phyloP scores from a whole-genome alignment of 2,329 filamentous ascomycete genomes.

The Botrytis aclada region DNA sequence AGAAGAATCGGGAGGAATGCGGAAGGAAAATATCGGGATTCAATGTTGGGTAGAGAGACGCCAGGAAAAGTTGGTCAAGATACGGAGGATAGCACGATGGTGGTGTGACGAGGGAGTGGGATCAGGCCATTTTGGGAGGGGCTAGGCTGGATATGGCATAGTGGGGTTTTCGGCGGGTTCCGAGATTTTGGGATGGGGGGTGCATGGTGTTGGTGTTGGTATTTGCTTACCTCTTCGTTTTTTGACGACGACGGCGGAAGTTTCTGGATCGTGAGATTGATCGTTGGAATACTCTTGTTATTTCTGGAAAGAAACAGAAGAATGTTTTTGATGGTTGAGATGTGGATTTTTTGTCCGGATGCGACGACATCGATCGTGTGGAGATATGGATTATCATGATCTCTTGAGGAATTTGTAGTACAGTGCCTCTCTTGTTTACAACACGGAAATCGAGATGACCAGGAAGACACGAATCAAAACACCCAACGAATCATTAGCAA shows the following conservation, averaged over 20 bases:
- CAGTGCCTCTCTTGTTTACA: neutral
- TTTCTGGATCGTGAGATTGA: neutral
- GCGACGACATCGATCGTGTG: neutral
- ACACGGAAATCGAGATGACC: neutral
- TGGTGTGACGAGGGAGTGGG: conserved; percentile 1
- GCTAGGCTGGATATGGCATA: neutral
- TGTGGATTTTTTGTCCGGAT: neutral
- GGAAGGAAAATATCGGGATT: neutral
- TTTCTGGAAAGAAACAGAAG: neutral
- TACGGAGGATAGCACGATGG: neutral
- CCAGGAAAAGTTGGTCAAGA: neutral
- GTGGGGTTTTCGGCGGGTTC: neutral
- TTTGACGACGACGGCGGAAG: neutral
- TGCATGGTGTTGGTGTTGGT: neutral
- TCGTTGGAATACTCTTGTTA: neutral
- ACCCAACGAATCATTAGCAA: neutral
- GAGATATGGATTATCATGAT: neutral
- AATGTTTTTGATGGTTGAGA: neutral
- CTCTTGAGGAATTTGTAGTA: neutral
- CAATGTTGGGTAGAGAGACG: neutral
- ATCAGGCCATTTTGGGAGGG: neutral
- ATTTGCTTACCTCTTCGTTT: neutral
- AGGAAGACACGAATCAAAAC: neutral
- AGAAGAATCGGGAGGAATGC: neutral
- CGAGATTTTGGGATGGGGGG: neutral